These are phyloP conservation scores for Pseudotsuga menziesii DNA, from an alignment of 75 land plant species.

Conservation along the genomic window DNA sequence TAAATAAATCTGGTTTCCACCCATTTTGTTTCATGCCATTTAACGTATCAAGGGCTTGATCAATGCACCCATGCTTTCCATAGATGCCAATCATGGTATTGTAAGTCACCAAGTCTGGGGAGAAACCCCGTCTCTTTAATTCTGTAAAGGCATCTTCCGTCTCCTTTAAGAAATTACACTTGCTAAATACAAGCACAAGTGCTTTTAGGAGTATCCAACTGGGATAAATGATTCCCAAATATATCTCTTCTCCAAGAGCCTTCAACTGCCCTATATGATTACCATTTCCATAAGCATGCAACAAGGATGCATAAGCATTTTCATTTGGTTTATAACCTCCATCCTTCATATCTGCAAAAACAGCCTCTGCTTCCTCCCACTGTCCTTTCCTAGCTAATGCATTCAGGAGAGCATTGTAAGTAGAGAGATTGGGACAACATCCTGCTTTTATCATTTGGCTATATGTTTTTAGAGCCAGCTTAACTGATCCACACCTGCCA, in stretches of 20 bases:
- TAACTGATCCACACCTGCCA: conserved; percentile 78
- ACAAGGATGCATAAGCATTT: conserved; percentile 66
- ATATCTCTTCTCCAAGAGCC: conserved; percentile 45
- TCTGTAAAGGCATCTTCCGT: conserved; percentile 69
- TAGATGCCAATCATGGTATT: conserved; percentile 81
- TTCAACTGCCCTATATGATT: conserved; percentile 48
- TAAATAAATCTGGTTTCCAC: conserved; percentile 64
- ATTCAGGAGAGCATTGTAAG: conserved; percentile 82
- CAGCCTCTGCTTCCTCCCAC: conserved; percentile 64
- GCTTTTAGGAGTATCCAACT: conserved; percentile 60
- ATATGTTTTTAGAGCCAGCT: conserved; percentile 52
- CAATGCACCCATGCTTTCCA: conserved; percentile 64
- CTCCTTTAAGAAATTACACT: conserved; percentile 55
- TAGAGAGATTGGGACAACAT: conserved; percentile 54
- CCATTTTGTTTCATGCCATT: conserved; percentile 42
- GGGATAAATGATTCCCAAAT: conserved; percentile 46
- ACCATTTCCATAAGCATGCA: conserved; percentile 75
- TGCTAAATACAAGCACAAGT: conserved; percentile 62
- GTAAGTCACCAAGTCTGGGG: conserved; percentile 64
- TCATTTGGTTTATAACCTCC: conserved; percentile 75
- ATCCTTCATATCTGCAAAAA: conserved; percentile 57
- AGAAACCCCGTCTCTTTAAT: conserved; percentile 48
- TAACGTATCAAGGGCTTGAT: conserved; percentile 58
- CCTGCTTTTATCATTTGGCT: conserved; percentile 74
- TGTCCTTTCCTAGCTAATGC: conserved; percentile 77